These are phyloP conservation scores for Mortierella sp. DNA, from an alignment of 371 early-diverging fungal genomes.

Conservation along the genomic window DNA sequence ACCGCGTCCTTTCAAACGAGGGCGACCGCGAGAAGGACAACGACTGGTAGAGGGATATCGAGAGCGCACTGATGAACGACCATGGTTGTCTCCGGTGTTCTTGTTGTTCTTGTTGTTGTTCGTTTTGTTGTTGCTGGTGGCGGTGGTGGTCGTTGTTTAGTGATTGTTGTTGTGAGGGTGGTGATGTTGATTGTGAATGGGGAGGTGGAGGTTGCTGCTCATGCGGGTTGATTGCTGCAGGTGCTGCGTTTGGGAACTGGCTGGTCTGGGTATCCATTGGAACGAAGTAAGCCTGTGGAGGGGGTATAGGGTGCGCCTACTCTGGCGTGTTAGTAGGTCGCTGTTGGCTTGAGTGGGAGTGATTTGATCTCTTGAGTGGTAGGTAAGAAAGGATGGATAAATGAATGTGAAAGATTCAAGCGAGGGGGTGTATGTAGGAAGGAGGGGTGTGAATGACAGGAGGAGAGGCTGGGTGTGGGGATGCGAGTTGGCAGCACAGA, in stretches of 20 bases:
- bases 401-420: not conserved
- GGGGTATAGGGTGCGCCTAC: constrained; percentile 7
- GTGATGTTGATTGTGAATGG: not conserved
- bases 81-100: constrained; percentile 24
- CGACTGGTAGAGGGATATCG: constrained; percentile 54
- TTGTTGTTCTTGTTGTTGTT: not conserved
- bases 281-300: not conserved
- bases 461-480: not conserved
- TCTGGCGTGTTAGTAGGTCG: not conserved
- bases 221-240: not conserved
- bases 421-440: not conserved
- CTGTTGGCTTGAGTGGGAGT: not conserved
- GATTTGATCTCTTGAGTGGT: not conserved
- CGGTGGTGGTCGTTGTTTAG: not conserved
- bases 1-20: constrained; percentile 56
- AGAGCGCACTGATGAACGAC: constrained; percentile 46
- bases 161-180: not conserved
- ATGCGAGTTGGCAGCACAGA: not conserved
- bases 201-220: not conserved
- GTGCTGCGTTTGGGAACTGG: not conserved
- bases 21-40: constrained; percentile 56
- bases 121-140: not conserved
- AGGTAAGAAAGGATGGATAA: not conserved
- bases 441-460: not conserved
- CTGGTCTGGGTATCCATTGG: constrained; percentile 5